Conservation (phyloP, 192 early-diverging fungal genomes). For the Coemansia sp. region DNA sequence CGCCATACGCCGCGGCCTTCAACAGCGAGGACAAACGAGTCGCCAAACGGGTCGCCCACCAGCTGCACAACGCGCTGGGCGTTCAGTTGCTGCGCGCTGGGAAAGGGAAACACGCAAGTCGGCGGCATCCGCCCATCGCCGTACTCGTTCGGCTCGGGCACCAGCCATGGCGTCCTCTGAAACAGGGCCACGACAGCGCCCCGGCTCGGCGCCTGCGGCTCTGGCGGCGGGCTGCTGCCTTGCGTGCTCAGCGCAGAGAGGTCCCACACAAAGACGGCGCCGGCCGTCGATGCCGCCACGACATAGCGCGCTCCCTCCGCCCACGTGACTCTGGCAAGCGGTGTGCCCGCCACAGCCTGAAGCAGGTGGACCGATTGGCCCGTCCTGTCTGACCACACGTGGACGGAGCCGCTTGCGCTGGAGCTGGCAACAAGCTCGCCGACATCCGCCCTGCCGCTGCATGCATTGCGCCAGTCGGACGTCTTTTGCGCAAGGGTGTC, state of each 20-base stretch:
- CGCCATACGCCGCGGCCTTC: conserved; percentile 25
- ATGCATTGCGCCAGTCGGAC: conserved; percentile 14
- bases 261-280: conserved; percentile 34
- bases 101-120: conserved; percentile 2
- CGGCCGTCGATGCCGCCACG: conserved; percentile 14
- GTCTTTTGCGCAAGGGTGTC: conserved; percentile 29
- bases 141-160: conserved; percentile 11
- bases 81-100: background rate
- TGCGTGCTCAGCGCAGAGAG: background rate
- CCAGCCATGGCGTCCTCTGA: conserved; percentile 1
- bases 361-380: conserved; percentile 13
- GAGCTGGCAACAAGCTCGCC: conserved; percentile 23
- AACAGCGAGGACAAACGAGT: conserved; percentile 27
- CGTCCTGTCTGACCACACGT: conserved; percentile 26
- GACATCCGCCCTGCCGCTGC: background rate
- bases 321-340: conserved; percentile 34
- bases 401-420: conserved; percentile 21
- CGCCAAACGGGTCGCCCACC: conserved; percentile 29
- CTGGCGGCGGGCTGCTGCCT: background rate
- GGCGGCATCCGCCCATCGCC: background rate
- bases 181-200: background rate
- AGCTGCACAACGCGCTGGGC: conserved; percentile 27
- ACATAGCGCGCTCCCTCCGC: conserved; percentile 26
- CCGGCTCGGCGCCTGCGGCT: background rate
- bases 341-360: background rate